These are phyloP conservation scores for Eustoma russellianum DNA, from an alignment of 257 asterid genomes.

Conservation along the genomic window DNA sequence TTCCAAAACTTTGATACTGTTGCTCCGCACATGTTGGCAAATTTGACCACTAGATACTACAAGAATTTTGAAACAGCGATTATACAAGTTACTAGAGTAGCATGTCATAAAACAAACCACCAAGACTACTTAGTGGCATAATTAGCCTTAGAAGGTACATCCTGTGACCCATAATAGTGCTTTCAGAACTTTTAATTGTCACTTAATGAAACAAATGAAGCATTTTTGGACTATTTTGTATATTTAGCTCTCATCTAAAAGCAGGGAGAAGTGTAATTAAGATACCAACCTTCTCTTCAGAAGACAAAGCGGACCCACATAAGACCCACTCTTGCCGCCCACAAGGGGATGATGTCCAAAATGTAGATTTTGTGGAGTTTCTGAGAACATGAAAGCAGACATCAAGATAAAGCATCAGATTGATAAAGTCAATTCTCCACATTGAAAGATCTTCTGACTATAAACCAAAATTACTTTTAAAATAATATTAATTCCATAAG, in stretches of 20 bases:
- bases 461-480: neutral
- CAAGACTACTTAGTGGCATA: too few species aligned
- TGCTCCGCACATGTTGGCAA: slow-evolving; percentile 58
- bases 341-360: slow-evolving; percentile 32
- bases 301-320: slow-evolving; percentile 84
- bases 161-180: too few species aligned
- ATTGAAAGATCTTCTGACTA: too few species aligned
- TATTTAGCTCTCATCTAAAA: too few species aligned
- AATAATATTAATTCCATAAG: too few species aligned
- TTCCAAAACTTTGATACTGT: slow-evolving; percentile 60
- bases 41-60: slow-evolving; percentile 50
- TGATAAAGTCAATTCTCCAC: neutral
- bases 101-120: neutral
- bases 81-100: neutral
- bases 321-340: slow-evolving; percentile 55
- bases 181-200: too few species aligned
- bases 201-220: too few species aligned
- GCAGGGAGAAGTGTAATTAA: too few species aligned
- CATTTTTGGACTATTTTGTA: too few species aligned
- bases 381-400: slow-evolving; percentile 30
- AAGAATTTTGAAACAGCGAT: neutral
- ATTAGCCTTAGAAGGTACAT: too few species aligned
- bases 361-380: slow-evolving; percentile 19
- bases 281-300: slow-evolving; percentile 57
- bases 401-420: neutral